A percentile compares a stretch with the other conserved stretches of the same genome.
These are phyloP conservation scores for Candida sanyaensis DNA, from an alignment of 1,139 yeast genomes.

Conservation along the genomic window DNA sequence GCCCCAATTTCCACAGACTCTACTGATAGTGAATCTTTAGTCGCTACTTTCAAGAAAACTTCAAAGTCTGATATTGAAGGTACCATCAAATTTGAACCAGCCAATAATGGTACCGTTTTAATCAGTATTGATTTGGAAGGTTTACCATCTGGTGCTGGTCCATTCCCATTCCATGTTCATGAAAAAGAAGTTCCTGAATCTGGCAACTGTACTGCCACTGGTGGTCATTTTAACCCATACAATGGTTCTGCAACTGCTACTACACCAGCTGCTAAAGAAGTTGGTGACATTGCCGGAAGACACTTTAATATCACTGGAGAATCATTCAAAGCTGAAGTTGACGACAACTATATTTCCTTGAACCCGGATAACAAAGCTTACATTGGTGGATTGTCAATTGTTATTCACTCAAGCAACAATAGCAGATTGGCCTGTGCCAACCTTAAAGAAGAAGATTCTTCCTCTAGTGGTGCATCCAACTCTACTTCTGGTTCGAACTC, in stretches of 20 bases:
- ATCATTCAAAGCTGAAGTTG: constrained; percentile 25
- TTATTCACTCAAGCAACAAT: constrained; percentile 35
- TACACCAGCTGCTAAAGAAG: constrained; percentile 28
- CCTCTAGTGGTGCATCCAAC: not conserved
- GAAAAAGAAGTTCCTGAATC: constrained; percentile 36
- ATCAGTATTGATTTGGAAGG: constrained; percentile 33
- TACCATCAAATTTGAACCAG: constrained; percentile 30
- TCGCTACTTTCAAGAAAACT: constrained; percentile 17
- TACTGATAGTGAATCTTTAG: constrained; percentile 16
- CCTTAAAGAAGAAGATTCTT: constrained; percentile 20
- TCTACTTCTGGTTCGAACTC: constrained; percentile 1
- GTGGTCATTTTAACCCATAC: constrained; percentile 42
- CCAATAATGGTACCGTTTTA: constrained; percentile 33
- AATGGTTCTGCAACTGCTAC: constrained; percentile 32
- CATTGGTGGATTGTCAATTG: constrained; percentile 41
- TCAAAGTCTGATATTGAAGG: constrained; percentile 21
- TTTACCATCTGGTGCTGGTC: constrained; percentile 41
- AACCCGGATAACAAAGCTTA: constrained; percentile 34
- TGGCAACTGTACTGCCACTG: constrained; percentile 44
- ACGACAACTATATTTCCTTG: constrained; percentile 42
- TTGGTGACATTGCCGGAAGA: constrained; percentile 46
- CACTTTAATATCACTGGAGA: constrained; percentile 36
- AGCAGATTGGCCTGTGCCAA: constrained; percentile 45
- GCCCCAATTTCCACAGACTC: constrained; percentile 24
- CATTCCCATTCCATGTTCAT: constrained; percentile 47